A percentile compares a stretch with the other conserved stretches of the same genome.
Conservation (phyloP, 164 flowering plant genomes). For the Umbellularia californica region DNA sequence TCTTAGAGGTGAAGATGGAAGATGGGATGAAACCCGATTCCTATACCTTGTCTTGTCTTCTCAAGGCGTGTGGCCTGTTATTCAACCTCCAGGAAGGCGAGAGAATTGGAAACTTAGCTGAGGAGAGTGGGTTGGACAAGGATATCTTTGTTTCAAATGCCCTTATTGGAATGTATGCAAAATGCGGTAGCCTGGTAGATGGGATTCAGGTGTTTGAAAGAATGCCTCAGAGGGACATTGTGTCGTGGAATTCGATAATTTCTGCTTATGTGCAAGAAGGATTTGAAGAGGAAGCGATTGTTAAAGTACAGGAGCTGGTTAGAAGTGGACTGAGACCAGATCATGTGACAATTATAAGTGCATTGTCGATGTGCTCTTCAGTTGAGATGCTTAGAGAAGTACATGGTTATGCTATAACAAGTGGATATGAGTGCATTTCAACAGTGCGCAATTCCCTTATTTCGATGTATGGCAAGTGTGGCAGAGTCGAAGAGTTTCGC, state of each 20-base stretch:
- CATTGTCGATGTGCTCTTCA: conserved; percentile 13
- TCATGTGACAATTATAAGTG: conserved; percentile 18
- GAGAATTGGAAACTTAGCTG: conserved; percentile 12
- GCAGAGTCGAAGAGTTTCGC: conserved; percentile 17
- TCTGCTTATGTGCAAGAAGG: conserved; percentile 21
- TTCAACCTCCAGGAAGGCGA: conserved; percentile 18
- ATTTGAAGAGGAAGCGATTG: conserved; percentile 20
- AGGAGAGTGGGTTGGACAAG: conserved; percentile 17
- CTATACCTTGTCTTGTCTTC: conserved; percentile 26
- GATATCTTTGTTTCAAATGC: conserved; percentile 26
- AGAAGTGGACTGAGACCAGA: conserved; percentile 18
- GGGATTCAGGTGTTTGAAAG: conserved; percentile 21
- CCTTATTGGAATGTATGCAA: conserved; percentile 27
- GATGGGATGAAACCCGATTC: conserved; percentile 24
- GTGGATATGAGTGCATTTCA: conserved; percentile 15
- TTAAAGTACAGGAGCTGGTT: conserved; percentile 16
- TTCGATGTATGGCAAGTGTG: conserved; percentile 26
- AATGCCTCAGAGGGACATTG: conserved; percentile 24
- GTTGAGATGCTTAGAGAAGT: conserved; percentile 18
- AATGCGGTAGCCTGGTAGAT: conserved; percentile 16
- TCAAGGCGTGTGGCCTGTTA: conserved; percentile 23
- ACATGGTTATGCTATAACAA: conserved; percentile 21
- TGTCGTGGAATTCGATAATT: conserved; percentile 30
- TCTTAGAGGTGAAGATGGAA: conserved; percentile 13
- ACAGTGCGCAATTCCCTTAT: conserved; percentile 20